A percentile compares a stretch with the other conserved stretches of the same genome.
These are phyloP conservation scores for Exophiala sp. DNA, from an alignment of 2,329 filamentous ascomycete genomes.

Conservation along the genomic window DNA sequence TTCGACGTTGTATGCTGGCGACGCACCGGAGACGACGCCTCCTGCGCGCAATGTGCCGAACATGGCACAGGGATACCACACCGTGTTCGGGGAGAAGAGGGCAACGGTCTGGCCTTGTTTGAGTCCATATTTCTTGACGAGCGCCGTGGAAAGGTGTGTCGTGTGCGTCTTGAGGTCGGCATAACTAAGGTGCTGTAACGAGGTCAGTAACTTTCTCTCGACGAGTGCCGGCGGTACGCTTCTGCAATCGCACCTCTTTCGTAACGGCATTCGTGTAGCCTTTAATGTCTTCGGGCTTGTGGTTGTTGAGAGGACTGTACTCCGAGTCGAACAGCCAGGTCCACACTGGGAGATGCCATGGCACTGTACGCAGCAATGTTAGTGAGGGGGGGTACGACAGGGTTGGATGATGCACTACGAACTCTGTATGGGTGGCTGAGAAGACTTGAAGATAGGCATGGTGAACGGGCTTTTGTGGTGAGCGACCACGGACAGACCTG, in stretches of 20 bases:
- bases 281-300: constrained; percentile 40
- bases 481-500: not conserved
- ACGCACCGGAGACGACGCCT: constrained; percentile 60
- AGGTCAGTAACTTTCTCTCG: not conserved
- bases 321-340: constrained; percentile 59
- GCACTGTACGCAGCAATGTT: constrained; percentile 41
- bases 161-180: constrained; percentile 56
- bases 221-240: too few species aligned
- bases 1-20: constrained; percentile 64
- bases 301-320: constrained; percentile 48
- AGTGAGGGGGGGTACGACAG: not conserved
- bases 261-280: constrained; percentile 59
- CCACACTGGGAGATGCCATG: constrained; percentile 56
- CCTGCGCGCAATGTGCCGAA: constrained; percentile 53
- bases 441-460: constrained; percentile 28
- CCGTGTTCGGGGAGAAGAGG: constrained; percentile 61
- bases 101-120: constrained; percentile 54
- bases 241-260: constrained; percentile 39
- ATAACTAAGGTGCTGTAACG: constrained; percentile 49
- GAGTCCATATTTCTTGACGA: constrained; percentile 56
- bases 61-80: constrained; percentile 67
- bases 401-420: not conserved
- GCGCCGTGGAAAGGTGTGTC: constrained; percentile 58
- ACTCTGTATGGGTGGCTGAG: constrained; percentile 23
- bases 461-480: not conserved